These are phyloP conservation scores for Trypanosoma cruzi DNA, from an alignment of 208 protist genomes.

Conservation along the genomic window DNA sequence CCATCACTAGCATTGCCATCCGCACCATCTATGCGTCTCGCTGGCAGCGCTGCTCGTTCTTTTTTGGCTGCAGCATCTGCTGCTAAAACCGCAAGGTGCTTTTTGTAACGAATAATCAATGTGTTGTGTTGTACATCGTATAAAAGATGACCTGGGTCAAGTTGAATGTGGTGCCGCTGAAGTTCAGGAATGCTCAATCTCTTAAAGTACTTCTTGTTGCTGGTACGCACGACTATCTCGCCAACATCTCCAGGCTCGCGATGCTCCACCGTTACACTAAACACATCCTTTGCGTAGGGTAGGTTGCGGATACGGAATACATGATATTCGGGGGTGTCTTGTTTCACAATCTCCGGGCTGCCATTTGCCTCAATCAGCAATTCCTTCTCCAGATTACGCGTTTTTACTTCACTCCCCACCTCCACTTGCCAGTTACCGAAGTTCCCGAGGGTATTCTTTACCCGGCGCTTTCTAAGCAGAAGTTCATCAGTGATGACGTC, in stretches of 20 bases:
- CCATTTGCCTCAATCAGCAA: conserved; percentile 74
- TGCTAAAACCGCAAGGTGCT: conserved; percentile 75
- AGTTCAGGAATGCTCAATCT: conserved; percentile 88
- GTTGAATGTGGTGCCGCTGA: conserved; percentile 48
- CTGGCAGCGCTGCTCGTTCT: conserved; percentile 68
- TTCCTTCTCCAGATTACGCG: conserved; percentile 61
- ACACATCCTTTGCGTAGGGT: conserved; percentile 88
- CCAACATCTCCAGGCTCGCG: conserved; percentile 41
- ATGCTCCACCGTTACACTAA: conserved; percentile 80
- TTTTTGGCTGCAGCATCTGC: conserved; percentile 77
- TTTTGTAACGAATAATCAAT: conserved; percentile 93
- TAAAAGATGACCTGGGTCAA: conserved; percentile 64
- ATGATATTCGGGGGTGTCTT: conserved; percentile 84
- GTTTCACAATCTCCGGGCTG: conserved; percentile 81
- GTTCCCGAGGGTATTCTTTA: conserved; percentile 71
- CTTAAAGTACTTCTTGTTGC: conserved; percentile 97
- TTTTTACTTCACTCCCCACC: conserved; percentile 71
- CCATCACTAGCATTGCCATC: conserved; percentile 29
- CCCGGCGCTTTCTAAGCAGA: conserved; percentile 85
- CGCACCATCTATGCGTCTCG: conserved; percentile 57
- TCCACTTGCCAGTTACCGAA: conserved; percentile 87
- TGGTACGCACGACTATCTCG: conserved; percentile 93
- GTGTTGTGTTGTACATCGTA: conserved; percentile 93
- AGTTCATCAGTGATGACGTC: conserved; percentile 94
- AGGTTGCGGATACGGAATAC: conserved; percentile 94